A percentile compares a stretch with the other conserved stretches of the same genome.
phyloP scores from a whole-genome alignment of 2,329 filamentous ascomycete species.

The Cercospora sp. region DNA sequence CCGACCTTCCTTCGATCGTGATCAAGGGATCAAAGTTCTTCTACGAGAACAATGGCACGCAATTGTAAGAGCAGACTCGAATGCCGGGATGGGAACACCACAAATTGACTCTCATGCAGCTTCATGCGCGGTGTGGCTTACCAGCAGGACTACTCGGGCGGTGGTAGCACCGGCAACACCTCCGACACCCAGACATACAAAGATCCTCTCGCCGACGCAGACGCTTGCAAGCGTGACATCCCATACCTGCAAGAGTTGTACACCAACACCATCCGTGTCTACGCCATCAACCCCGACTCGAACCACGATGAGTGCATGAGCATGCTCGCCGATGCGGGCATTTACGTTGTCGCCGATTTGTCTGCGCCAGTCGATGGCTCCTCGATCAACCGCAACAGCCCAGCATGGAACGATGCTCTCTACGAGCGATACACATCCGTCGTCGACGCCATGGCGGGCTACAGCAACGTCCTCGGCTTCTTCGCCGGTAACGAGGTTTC shows the following conservation, averaged over 20 bases:
- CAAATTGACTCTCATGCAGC: conserved; percentile 41
- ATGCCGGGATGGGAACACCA: background rate
- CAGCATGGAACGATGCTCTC: conserved; percentile 75
- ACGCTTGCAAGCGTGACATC: conserved; percentile 78
- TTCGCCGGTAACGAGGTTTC: conserved; percentile 98
- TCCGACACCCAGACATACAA: conserved; percentile 60
- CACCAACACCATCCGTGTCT: conserved; percentile 94
- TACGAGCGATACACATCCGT: conserved; percentile 81
- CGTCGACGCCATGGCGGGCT: conserved; percentile 76
- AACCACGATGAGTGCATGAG: conserved; percentile 86
- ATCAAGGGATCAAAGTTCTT: conserved; percentile 89
- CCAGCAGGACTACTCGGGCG: conserved; percentile 67
- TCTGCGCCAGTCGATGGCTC: conserved; percentile 64
- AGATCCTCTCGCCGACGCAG: conserved; percentile 76
- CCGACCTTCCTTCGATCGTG: conserved; percentile 63
- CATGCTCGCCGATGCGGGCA: conserved; percentile 76
- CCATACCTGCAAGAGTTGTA: conserved; percentile 74
- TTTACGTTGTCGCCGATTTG: conserved; percentile 93
- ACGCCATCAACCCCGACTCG: conserved; percentile 78
- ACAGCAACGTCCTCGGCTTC: conserved; percentile 93
- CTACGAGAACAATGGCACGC: conserved; percentile 75
- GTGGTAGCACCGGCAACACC: conserved; percentile 44
- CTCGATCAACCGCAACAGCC: conserved; percentile 82
- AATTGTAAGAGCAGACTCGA: conserved; percentile 56
- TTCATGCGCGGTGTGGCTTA: conserved; percentile 95